phyloP scores from a whole-genome alignment of 306 rosid genomes.

The Quercus berberidifolia region DNA sequence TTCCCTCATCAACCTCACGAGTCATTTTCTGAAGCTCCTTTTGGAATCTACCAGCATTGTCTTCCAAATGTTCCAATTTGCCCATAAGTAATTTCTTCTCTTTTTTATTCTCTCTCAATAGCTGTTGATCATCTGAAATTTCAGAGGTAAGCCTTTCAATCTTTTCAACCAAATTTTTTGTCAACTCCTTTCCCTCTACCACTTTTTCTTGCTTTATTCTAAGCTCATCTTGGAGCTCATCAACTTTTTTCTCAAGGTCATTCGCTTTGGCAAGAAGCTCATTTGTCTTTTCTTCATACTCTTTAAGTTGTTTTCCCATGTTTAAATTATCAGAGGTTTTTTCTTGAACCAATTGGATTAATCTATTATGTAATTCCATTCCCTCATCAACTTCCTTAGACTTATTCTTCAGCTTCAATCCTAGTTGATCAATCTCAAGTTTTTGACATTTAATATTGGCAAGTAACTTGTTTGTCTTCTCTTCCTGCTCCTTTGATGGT shows the following conservation, averaged over 20 bases:
- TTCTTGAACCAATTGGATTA: slow-evolving; percentile 35
- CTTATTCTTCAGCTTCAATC: slow-evolving; percentile 28
- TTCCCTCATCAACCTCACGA: slow-evolving; percentile 40
- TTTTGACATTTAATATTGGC: slow-evolving; percentile 24
- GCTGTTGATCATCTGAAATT: slow-evolving; percentile 22
- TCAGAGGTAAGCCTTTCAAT: slow-evolving; percentile 26
- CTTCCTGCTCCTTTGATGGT: slow-evolving; percentile 21
- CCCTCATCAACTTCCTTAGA: slow-evolving; percentile 43
- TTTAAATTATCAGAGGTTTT: slow-evolving; percentile 34
- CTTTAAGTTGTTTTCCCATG: slow-evolving; percentile 31
- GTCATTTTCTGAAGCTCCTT: slow-evolving; percentile 24
- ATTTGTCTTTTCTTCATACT: slow-evolving; percentile 37
- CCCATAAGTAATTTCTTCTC: slow-evolving; percentile 35
- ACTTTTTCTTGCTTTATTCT: slow-evolving; percentile 34
- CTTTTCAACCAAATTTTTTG: slow-evolving; percentile 27
- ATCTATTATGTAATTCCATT: slow-evolving; percentile 40
- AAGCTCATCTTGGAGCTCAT: slow-evolving; percentile 31
- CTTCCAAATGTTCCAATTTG: slow-evolving; percentile 41
- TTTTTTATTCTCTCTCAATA: slow-evolving; percentile 29
- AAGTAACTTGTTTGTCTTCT: slow-evolving; percentile 16
- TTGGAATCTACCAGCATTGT: slow-evolving; percentile 20
- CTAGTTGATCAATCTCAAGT: slow-evolving; percentile 36
- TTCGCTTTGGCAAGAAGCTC: slow-evolving; percentile 21
- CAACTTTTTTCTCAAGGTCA: slow-evolving; percentile 29
- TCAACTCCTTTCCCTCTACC: slow-evolving; percentile 15